Evolutionary conservation across 768 basidiomycete genomes (phyloP).

Genomic region (Neoboletus magnificus): DNA sequence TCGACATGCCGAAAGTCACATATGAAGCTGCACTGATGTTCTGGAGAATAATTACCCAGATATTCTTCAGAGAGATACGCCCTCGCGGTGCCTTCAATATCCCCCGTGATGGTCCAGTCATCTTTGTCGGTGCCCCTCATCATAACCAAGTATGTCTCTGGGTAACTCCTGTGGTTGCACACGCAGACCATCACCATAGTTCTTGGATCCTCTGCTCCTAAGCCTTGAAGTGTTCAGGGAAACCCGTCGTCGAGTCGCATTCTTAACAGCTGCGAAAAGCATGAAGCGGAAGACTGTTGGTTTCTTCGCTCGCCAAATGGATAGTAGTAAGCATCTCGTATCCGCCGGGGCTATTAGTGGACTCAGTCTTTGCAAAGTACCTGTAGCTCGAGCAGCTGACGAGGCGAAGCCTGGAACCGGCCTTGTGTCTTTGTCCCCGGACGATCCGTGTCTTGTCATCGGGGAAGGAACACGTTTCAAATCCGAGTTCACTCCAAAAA

Average conservation of each 20-base stretch:
- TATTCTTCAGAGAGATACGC: conserved; percentile 96
- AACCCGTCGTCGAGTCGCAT: conserved; percentile 75
- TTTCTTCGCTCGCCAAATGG: conserved; percentile 77
- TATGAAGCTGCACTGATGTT: conserved; percentile 82
- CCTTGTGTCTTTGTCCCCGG: conserved; percentile 60
- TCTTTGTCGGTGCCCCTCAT: conserved; percentile 92
- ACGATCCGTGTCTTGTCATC: conserved; percentile 77
- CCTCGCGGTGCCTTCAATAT: conserved; percentile 95
- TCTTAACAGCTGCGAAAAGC: conserved; percentile 87
- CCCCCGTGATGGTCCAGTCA: conserved; percentile 83
- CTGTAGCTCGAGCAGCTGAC: conserved; percentile 90
- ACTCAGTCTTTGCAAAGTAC: conserved; percentile 52
- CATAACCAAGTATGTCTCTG: conserved; percentile 69
- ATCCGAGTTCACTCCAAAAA: conserved; percentile 67
- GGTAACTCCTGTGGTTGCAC: conserved; percentile 2
- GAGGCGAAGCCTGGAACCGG: conserved; percentile 75
- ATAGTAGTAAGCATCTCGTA: conserved; percentile 62
- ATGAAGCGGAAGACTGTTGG: conserved; percentile 79
- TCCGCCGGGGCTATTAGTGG: background rate
- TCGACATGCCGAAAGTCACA: conserved; percentile 26
- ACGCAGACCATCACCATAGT: conserved; percentile 46
- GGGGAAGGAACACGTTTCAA: conserved; percentile 82
- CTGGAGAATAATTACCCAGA: conserved; percentile 81
- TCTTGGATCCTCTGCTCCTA: conserved; percentile 86
- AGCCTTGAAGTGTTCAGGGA: conserved; percentile 84